Evolutionary conservation across 1,284 basidiomycete species (phyloP).

Genomic region (Mycena sp.): DNA sequence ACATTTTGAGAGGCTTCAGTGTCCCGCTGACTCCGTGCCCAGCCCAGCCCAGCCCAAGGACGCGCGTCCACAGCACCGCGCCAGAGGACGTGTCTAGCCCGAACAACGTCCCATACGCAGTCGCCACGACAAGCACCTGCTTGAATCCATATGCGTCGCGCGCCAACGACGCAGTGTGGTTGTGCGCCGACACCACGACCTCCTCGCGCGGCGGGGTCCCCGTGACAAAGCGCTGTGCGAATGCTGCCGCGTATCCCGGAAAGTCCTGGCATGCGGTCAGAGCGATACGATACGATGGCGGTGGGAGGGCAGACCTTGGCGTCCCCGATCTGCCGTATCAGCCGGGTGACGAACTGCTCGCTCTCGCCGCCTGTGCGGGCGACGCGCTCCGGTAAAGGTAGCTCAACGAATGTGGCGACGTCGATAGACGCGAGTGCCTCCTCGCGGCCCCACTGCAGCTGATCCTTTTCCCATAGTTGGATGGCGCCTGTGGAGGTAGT

Average conservation of each 20-base stretch:
- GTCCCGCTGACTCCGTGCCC: slow-evolving; percentile 57
- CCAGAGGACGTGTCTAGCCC: slow-evolving; percentile 86
- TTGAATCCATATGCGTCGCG: slow-evolving; percentile 91
- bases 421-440: slow-evolving; percentile 80
- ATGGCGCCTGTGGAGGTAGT: slow-evolving; percentile 84
- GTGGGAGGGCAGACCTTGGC: slow-evolving; percentile 59
- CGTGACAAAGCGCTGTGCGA: slow-evolving; percentile 77
- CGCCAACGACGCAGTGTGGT: slow-evolving; percentile 48
- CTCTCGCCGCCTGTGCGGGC: slow-evolving; percentile 50
- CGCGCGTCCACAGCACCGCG: slow-evolving; percentile 77
- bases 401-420: slow-evolving; percentile 77
- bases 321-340: slow-evolving; percentile 70
- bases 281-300: slow-evolving; percentile 5
- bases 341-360: slow-evolving; percentile 67
- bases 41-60: slow-evolving; percentile 75
- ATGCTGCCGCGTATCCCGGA: slow-evolving; percentile 75
- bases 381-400: slow-evolving; percentile 68
- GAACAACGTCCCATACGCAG: slow-evolving; percentile 80
- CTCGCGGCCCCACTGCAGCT: slow-evolving; percentile 82
- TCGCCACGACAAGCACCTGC: slow-evolving; percentile 84
- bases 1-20: slow-evolving; percentile 67
- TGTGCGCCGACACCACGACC: slow-evolving; percentile 42
- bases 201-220: slow-evolving; percentile 60
- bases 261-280: slow-evolving; percentile 59
- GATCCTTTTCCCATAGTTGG: slow-evolving; percentile 77